Evolutionary conservation across 495 filamentous ascomycete genomes (phyloP).

Genomic region (Astrothelium macrocarpum): DNA sequence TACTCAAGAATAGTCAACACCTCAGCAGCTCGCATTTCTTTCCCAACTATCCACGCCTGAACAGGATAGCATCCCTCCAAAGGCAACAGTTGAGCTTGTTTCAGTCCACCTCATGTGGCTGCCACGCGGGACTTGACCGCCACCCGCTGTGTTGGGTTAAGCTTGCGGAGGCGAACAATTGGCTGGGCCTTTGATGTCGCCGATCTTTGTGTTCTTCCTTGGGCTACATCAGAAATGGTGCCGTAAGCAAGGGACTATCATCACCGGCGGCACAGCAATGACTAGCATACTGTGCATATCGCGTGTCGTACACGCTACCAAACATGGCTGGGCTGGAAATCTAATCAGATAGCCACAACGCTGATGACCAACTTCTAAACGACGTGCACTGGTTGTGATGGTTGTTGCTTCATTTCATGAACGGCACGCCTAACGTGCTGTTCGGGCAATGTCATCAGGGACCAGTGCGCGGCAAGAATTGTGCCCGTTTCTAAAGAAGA

Average conservation of each 20-base stretch:
- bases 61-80: background rate
- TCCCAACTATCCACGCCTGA: background rate
- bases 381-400: background rate
- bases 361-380: background rate
- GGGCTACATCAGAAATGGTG: background rate
- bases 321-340: background rate
- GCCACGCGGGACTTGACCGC: background rate
- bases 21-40: background rate
- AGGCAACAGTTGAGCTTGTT: conserved; percentile 3
- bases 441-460: background rate
- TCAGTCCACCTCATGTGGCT: conserved; percentile 1
- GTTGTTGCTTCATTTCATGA: background rate
- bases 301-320: background rate
- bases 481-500: background rate
- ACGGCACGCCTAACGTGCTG: background rate
- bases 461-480: background rate
- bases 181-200: background rate
- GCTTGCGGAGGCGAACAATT: background rate
- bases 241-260: background rate
- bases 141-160: background rate
- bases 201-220: background rate
- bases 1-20: background rate
- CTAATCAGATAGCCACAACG: background rate
- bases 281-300: background rate
- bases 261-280: background rate